Percentiles rank a stretch among this genome's conserved stretches.
Evolutionary conservation across 208 protist species (phyloP).

Genomic region (Trypanosoma lewisi): DNA sequence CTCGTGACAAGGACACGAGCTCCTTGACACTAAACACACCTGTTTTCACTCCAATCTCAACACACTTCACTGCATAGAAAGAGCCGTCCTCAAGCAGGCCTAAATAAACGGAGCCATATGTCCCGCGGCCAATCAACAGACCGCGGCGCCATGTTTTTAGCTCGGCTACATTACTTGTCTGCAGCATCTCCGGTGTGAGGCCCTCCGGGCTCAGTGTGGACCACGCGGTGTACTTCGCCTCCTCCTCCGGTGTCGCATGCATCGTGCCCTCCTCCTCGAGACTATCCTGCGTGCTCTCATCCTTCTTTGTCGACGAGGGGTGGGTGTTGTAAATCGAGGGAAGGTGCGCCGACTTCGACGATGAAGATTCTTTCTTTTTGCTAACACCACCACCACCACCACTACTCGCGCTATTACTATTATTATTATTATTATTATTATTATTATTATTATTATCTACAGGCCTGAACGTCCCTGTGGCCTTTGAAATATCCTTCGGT

Average conservation of each 20-base stretch:
- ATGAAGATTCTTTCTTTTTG: neutral
- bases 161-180: constrained; percentile 68
- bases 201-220: constrained; percentile 66
- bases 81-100: constrained; percentile 77
- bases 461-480: constrained; percentile 1
- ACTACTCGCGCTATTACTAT: neutral
- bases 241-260: constrained; percentile 57
- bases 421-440: neutral
- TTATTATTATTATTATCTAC: constrained; percentile 2
- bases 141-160: constrained; percentile 76
- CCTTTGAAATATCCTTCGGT: neutral
- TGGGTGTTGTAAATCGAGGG: neutral
- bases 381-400: neutral
- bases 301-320: constrained; percentile 4
- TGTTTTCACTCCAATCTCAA: constrained; percentile 60
- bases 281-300: constrained; percentile 3
- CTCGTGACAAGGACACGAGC: constrained; percentile 83
- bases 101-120: constrained; percentile 91
- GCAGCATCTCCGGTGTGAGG: constrained; percentile 87
- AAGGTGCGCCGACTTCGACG: neutral
- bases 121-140: constrained; percentile 83
- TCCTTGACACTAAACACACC: constrained; percentile 67
- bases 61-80: constrained; percentile 89
- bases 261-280: constrained; percentile 45
- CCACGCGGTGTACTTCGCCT: constrained; percentile 76